phyloP scores from a whole-genome alignment of 345 rosid species.

The Crucihimalaya himalaica region DNA sequence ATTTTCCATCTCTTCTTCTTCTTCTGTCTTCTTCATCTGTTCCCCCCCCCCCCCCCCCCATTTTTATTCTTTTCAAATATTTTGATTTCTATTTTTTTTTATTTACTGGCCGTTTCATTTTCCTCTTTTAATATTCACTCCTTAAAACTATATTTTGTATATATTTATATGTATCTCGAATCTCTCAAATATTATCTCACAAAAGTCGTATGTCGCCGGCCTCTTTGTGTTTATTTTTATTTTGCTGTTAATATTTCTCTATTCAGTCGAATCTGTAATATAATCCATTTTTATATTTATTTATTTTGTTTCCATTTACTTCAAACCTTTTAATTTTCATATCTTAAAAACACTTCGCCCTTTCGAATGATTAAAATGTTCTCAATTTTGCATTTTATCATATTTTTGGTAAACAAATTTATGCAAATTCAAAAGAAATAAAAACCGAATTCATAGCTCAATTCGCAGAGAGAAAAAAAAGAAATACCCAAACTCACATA shows the following conservation, averaged over 20 bases:
- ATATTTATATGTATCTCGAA: conserved; percentile 29
- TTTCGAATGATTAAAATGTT: conserved; percentile 16
- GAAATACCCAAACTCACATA: not conserved
- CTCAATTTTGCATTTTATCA: not conserved
- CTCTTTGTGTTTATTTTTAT: conserved; percentile 17
- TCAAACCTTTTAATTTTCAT: not conserved
- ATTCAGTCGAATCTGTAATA: conserved; percentile 12
- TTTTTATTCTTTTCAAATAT: conserved; percentile 17
- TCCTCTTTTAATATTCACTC: conserved; percentile 4
- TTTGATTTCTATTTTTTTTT: not conserved
- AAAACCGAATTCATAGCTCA: not conserved
- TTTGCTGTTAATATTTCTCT: not conserved
- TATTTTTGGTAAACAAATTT: not conserved
- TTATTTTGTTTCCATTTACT: not conserved
- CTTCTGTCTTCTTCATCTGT: conserved; percentile 13
- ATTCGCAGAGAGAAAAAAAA: not conserved
- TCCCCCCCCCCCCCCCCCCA: conserved; percentile 26
- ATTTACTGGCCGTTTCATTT: conserved; percentile 33
- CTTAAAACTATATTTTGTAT: not conserved
- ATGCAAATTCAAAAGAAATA: not conserved
- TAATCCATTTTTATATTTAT: conserved; percentile 1
- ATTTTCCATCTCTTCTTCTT: conserved; percentile 38
- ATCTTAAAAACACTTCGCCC: not conserved
- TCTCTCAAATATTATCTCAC: conserved; percentile 26
- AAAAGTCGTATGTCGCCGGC: conserved; percentile 40